Conservation (phyloP, 208 protist species). For the Naegleria fowleri region DNA sequence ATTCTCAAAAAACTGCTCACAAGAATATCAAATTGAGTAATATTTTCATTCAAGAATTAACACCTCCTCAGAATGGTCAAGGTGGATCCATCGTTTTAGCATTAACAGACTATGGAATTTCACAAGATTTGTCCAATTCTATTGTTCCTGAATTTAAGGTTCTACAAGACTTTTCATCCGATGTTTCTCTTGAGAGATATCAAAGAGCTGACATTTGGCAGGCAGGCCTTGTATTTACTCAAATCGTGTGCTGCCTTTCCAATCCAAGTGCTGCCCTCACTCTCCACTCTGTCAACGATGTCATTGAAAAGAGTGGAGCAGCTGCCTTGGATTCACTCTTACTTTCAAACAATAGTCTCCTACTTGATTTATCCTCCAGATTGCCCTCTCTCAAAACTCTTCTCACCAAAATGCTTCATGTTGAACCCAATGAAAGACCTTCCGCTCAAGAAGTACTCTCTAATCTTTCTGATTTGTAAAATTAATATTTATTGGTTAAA, state of each 20-base stretch:
- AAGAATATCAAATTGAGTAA: neutral
- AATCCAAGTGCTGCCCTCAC: no score
- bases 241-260: no score
- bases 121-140: neutral
- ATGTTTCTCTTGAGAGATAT: neutral
- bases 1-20: neutral
- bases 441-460: neutral
- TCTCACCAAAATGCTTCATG: neutral
- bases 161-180: neutral
- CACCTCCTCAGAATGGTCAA: neutral
- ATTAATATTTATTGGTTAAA: no score
- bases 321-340: neutral
- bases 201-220: neutral
- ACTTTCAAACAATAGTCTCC: neutral
- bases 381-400: neutral
- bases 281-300: neutral
- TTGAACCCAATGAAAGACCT: neutral
- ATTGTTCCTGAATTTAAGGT: neutral
- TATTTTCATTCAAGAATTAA: neutral
- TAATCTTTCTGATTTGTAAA: no score
- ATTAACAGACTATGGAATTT: neutral
- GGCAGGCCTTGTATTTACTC: neutral
- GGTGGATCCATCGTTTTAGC: neutral
- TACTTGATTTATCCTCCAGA: neutral
- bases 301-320: neutral